Conservation (phyloP, 2,329 filamentous ascomycete genomes). For the Neopestalotiopsis sp. region DNA sequence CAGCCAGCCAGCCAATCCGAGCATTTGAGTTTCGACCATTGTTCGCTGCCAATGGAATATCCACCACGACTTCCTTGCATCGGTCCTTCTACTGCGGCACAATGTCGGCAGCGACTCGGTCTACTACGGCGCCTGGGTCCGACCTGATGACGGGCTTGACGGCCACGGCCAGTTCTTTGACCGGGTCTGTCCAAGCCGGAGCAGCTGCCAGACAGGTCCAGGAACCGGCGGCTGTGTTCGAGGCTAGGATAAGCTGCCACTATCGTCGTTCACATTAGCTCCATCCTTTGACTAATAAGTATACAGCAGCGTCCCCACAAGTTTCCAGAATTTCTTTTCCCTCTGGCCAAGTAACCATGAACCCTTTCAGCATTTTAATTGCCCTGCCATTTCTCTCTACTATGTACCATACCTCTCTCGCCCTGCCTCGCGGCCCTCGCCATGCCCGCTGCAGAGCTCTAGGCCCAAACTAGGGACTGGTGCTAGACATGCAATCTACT, state of each 20-base stretch:
- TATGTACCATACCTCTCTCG: background rate
- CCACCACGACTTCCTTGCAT: background rate
- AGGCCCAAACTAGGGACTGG: background rate
- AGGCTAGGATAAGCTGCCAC: background rate
- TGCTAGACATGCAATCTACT: background rate
- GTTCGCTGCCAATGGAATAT: background rate
- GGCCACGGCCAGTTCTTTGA: background rate
- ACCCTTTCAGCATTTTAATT: background rate
- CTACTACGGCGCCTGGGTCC: background rate
- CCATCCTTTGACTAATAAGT: slow-evolving; percentile 9
- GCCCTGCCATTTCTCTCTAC: background rate
- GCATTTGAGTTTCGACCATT: background rate
- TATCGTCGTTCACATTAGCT: background rate
- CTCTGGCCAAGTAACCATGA: background rate
- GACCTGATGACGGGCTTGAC: background rate
- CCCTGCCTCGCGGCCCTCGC: background rate
- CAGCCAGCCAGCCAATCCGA: background rate
- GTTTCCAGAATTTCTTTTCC: background rate
- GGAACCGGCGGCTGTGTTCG: background rate
- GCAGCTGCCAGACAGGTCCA: slow-evolving; percentile 2
- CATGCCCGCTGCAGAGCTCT: background rate
- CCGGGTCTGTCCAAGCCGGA: background rate
- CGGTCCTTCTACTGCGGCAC: slow-evolving; percentile 15
- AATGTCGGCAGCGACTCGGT: slow-evolving; percentile 17
- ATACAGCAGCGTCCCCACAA: background rate